Base-by-base conservation (phyloP, 1,284 basidiomycete genomes). In the Sporisorium exsertum region DNA sequence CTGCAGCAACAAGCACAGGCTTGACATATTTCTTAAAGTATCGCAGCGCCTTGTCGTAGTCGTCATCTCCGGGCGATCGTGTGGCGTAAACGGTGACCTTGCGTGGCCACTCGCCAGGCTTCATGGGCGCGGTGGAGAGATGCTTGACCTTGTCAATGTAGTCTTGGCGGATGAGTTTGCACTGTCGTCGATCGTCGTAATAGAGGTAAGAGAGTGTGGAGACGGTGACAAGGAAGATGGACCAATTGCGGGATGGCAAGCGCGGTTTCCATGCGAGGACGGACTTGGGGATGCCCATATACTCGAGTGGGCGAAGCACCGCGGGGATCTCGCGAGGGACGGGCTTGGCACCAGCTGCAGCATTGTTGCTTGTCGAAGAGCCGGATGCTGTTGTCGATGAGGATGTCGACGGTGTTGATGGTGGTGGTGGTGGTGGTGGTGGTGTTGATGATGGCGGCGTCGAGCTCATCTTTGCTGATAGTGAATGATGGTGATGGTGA, bases 11-110 rank as follows among this genome's bases (percentile, higher is more conserved):
- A 15, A 99, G 89, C 72, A 97, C 91, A 6, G 96, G 96, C 95
- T 97, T 97, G 88, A 97, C 91, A 87, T 97, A 98, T 88, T 93
- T 94, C 84, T 93, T 91, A 87, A 98, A 99, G 88, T 94, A 94
- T 85, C 89, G 91, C 82, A 93, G 87, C 59, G 91, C 90, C 72
- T 93, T 91, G 84, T 95, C 91, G 77, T 91, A 91, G 83, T 98
- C 95, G 81, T 96, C 94, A 86, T 99, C 97, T 52, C 93, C 95
- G 1, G 95, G 94, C 90, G 94, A 96, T 84, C 93, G 93, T 42
- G 91, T 90, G 32, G 92, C 93, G 82, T 94, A 94, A 22, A 98
- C 94, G 2, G 89, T 91, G 64, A 97, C 91, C 85, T 92, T 94
- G 49, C 95, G 90, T 6, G 93, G 91, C 66, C 89, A 87, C 29